Base-by-base conservation (phyloP, 2,329 filamentous ascomycete genomes). In the Teratosphaeria destructans region DNA sequence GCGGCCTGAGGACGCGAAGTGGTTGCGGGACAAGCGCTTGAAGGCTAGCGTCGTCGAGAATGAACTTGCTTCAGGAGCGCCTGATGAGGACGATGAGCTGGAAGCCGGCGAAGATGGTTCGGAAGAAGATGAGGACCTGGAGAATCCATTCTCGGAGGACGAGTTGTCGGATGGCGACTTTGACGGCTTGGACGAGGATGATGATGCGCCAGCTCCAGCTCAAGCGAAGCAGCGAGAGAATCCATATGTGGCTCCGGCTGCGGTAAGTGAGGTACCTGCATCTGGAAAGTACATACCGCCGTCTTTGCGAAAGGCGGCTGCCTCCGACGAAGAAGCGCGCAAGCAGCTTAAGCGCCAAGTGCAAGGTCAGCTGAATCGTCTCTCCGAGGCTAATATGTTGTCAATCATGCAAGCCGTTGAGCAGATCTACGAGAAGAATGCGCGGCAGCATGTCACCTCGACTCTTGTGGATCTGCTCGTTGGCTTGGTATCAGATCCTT, bases 381-480 rank as follows among this genome's bases (percentile, higher is more conserved):
- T 99, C 35, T 96, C 94, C 0, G 93, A 97, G 70, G 85, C 90
- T 43, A 97, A 94, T 67, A 79, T 99, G 63, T 74, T 95, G 5
- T 88, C 89, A 1, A 95, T 97, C 57, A 77, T 96, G 3, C 82
- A 83, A 52, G 88, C 95, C 19, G 81, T 96, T 35, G 90, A 95
- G 70, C 85, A 86, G 62, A 77, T 97, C 1, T 99, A 97, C 71
- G 83, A 86, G 58, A 85, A 86, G 52, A 85, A 95, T 66, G 86
- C 94, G 0, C 85, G 94, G n/a, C 90, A 94, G 62, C 85, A 92
- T 68, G 90, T 96, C 54, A 96, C 90, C 0, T 86, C 88, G 0
- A 87, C 85, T 0, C 77, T 97, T 1, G 84, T 92, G 3, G 85
- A 92, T 62, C 78, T 93, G 1, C 77, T 97, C 0, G 79, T 96